Evolutionary conservation across 2,329 filamentous ascomycete genomes (phyloP), one percentile per base, ranked within the genome.

Genomic region (Calonectria hawksworthii): DNA sequence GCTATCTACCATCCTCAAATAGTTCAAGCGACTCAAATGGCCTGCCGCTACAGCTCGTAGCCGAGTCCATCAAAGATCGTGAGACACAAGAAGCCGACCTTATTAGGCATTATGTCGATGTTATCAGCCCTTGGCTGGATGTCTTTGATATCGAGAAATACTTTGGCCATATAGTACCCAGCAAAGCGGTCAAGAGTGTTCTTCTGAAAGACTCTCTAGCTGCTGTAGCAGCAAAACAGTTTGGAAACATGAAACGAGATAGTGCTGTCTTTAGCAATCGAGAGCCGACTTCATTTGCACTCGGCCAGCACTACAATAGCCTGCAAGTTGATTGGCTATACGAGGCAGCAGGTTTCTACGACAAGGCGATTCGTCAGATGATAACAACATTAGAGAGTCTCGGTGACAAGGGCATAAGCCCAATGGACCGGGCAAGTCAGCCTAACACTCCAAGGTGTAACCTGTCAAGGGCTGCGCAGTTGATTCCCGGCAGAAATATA

Each of bases 71-170:
- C 32, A 47, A 52, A 21, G 64, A 67, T 14, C 64, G 64, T 5
- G 64, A 67, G 14, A 16, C 54, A 5, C 28, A 69, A 50, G 50
- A 51, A 16, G 52, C 52, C 4, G 38, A 61, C 8, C 67, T 69
- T 4, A 47, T 69, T n/a, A n/a, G 67, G 18, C 52, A 61, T 61
- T 69, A 59, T 9, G 30, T 61, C 26, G 67, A 69, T 23, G 51
- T 47, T 0, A 69, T 70, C 8, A 63, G 54, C 41, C 68, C 68
- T 23, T 70, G 54, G 52, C n/a, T 70, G n/a, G 54, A 70, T 14
- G 41, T 70, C 14, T 70, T 70, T 32, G 68, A 70, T 23, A 38
- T 52, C 16, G 54, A 70, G n/a, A 61, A 52, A 21, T 70, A 70
- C 28, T 70, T 70, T 41, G 54, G 68, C 13, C 54, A 70, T n/a